Conservation (phyloP, 2,329 filamentous ascomycete species). For the Aureobasidium sp. region DNA sequence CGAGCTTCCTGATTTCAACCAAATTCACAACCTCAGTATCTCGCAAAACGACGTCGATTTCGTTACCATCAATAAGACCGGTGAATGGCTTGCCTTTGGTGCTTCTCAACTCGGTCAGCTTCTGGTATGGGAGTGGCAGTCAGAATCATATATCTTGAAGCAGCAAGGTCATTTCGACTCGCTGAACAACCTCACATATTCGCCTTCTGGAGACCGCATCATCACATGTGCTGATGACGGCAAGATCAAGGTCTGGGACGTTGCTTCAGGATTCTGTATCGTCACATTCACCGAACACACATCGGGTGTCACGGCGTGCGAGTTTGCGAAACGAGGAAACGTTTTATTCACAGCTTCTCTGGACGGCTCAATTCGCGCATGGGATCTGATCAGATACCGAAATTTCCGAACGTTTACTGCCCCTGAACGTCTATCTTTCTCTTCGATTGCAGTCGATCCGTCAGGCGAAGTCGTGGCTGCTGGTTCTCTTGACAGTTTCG, state of each 20-base stretch:
- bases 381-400: conserved; percentile 91
- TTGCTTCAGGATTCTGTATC: conserved; percentile 91
- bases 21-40: conserved; percentile 88
- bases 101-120: conserved; percentile 91
- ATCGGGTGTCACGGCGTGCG: conserved; percentile 85
- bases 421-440: conserved; percentile 83
- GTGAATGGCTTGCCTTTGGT: conserved; percentile 95
- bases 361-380: conserved; percentile 88
- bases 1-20: conserved; percentile 91
- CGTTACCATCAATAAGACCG: conserved; percentile 86
- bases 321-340: conserved; percentile 91
- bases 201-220: conserved; percentile 85
- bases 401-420: conserved; percentile 98
- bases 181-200: conserved; percentile 88
- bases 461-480: conserved; percentile 95
- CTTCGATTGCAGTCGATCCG: conserved; percentile 90
- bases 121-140: conserved; percentile 99
- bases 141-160: conserved; percentile 96
- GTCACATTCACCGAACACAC: conserved; percentile 98
- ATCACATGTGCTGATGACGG: conserved; percentile 93
- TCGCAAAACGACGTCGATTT: conserved; percentile 95
- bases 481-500: conserved; percentile 90
- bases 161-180: conserved; percentile 96
- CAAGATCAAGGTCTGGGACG: conserved; percentile 98
- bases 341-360: conserved; percentile 92